Evolutionary conservation across 2,329 filamentous ascomycete genomes (phyloP).

Genomic region (Trichoderma aggressivum): DNA sequence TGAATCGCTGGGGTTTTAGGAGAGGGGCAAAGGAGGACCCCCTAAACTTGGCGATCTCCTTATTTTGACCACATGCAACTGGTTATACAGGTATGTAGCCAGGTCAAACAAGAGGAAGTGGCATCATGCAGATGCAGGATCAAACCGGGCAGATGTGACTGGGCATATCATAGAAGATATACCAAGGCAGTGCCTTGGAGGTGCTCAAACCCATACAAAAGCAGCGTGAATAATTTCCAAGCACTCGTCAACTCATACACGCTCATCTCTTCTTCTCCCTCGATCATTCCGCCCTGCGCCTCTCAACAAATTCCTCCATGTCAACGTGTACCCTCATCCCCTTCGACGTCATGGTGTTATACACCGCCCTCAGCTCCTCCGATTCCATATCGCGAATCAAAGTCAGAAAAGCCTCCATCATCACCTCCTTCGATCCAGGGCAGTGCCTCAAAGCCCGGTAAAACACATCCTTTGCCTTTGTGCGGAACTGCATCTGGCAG

Average conservation of each 20-base stretch:
- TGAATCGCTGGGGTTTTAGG: neutral
- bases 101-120: neutral
- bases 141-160: accelerated
- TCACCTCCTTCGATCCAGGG: constrained; percentile 48
- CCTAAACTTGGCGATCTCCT: neutral
- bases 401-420: constrained; percentile 51
- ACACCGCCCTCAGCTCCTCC: constrained; percentile 48
- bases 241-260: neutral
- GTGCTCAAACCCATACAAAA: neutral
- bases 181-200: neutral
- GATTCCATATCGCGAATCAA: constrained; percentile 44
- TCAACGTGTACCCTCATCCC: constrained; percentile 51
- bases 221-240: neutral
- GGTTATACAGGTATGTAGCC: no score
- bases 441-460: constrained; percentile 47
- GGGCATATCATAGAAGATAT: neutral
- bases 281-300: constrained; percentile 23
- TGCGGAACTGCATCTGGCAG: constrained; percentile 39
- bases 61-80: neutral
- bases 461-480: constrained; percentile 46
- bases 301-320: constrained; percentile 46
- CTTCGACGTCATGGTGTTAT: constrained; percentile 46
- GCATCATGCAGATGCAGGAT: neutral
- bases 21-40: neutral
- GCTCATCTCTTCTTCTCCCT: constrained; percentile 17